phyloP scores from a whole-genome alignment of 2,329 filamentous ascomycete genomes.

The Exophiala sp. region DNA sequence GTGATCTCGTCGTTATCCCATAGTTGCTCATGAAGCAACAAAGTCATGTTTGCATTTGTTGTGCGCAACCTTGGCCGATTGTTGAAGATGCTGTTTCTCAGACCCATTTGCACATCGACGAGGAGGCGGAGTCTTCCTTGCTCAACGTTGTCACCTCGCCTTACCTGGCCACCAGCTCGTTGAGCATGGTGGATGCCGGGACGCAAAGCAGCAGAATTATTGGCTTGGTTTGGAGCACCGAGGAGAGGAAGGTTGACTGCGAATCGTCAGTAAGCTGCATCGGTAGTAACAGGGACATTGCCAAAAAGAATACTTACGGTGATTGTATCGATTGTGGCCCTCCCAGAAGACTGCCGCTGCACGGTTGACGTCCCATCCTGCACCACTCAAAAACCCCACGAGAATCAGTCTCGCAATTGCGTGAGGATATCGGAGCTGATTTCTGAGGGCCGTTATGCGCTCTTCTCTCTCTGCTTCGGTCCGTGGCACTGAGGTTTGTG shows the following conservation, averaged over 20 bases:
- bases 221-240: background rate
- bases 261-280: no score
- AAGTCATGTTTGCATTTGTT: constrained; percentile 1
- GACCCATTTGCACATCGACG: background rate
- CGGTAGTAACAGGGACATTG: no score
- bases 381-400: background rate
- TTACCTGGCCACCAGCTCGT: background rate
- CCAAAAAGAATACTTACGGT: no score
- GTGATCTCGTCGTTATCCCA: background rate
- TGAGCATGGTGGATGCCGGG: background rate
- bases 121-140: background rate
- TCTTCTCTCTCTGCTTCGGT: background rate
- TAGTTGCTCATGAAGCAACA: background rate
- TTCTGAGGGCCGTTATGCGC: constrained; percentile 8
- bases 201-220: no score
- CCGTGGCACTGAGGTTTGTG: background rate
- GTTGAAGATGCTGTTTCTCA: background rate
- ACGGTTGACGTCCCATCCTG: constrained; percentile 15
- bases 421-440: constrained; percentile 12
- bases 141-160: background rate
- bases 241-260: no score
- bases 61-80: background rate
- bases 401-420: background rate
- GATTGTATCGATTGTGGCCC: background rate
- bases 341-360: constrained; percentile 7